Evolutionary conservation across 306 rosid species (phyloP).

Genomic region (Ammopiptanthus mongolicus): DNA sequence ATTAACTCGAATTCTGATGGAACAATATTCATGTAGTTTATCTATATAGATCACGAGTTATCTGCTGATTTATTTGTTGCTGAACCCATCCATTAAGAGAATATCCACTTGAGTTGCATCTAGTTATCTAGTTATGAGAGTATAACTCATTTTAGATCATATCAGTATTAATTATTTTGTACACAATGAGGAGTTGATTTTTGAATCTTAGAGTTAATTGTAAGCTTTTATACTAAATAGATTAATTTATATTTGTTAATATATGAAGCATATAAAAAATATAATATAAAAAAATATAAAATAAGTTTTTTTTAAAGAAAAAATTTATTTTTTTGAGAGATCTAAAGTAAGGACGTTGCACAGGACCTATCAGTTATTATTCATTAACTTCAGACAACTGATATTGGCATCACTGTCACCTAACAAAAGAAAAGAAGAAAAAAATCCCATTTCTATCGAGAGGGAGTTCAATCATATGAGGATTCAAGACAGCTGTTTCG

Average conservation of each 20-base stretch:
- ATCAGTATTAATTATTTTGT: no score
- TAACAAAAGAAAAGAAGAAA: neutral
- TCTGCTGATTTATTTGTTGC: neutral
- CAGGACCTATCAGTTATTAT: no score
- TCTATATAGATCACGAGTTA: neutral
- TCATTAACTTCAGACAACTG: neutral
- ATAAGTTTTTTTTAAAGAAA: no score
- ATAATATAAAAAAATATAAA: no score
- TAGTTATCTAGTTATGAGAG: neutral
- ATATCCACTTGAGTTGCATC: neutral
- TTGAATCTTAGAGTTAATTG: no score
- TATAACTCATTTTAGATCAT: no score
- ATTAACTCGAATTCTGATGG: neutral
- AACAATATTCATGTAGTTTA: neutral
- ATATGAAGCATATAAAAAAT: no score
- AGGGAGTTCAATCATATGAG: neutral
- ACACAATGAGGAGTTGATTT: no score
- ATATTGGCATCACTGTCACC: constrained; percentile 18
- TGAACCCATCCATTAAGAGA: neutral
- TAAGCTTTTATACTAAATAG: no score
- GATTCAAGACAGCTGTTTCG: constrained; percentile 12
- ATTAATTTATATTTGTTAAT: no score
- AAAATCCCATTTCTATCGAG: constrained; percentile 1
- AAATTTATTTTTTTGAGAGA: no score
- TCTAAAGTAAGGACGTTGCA: no score